Conservation (phyloP, 805 yeast genomes). For the Pichia sporocuriosa region DNA sequence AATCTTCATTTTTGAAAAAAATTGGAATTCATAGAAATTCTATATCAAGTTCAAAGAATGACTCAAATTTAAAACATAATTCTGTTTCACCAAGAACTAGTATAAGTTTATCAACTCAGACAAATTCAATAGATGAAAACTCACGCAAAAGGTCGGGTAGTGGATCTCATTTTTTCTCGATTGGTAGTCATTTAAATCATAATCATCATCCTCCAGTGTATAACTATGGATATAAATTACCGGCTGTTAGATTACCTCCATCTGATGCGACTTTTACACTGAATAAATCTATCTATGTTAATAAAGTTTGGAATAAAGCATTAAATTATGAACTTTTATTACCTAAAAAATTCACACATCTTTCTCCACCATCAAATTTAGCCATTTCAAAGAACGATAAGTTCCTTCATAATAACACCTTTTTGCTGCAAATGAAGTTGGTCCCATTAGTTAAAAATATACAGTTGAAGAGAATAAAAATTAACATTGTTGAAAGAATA, state of each 20-base stretch:
- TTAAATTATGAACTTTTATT: slow-evolving; percentile 65
- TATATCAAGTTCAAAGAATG: slow-evolving; percentile 10
- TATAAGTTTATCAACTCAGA: not conserved
- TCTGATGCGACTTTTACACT: slow-evolving; percentile 49
- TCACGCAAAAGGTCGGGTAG: slow-evolving; percentile 4
- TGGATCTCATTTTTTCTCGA: not conserved
- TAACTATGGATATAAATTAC: slow-evolving; percentile 33
- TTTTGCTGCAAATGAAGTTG: slow-evolving; percentile 55
- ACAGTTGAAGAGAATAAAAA: slow-evolving; percentile 53
- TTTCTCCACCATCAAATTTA: slow-evolving; percentile 37
- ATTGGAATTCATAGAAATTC: slow-evolving; percentile 19
- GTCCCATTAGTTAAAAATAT: slow-evolving; percentile 61
- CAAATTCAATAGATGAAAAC: not conserved
- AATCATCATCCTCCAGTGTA: slow-evolving; percentile 23
- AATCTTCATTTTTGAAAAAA: slow-evolving; percentile 19
- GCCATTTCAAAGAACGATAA: slow-evolving; percentile 3
- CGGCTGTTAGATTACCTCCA: slow-evolving; percentile 50
- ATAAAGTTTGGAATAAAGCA: slow-evolving; percentile 67
- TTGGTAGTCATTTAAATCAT: not conserved
- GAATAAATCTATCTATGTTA: slow-evolving; percentile 72
- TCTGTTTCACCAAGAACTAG: slow-evolving; percentile 2
- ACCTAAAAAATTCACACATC: slow-evolving; percentile 60
- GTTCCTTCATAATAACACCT: slow-evolving; percentile 14
- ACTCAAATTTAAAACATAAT: slow-evolving; percentile 7
- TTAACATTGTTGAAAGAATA: slow-evolving; percentile 61